Base-by-base conservation (phyloP, 306 rosid genomes). In the Lotus japonicus region DNA sequence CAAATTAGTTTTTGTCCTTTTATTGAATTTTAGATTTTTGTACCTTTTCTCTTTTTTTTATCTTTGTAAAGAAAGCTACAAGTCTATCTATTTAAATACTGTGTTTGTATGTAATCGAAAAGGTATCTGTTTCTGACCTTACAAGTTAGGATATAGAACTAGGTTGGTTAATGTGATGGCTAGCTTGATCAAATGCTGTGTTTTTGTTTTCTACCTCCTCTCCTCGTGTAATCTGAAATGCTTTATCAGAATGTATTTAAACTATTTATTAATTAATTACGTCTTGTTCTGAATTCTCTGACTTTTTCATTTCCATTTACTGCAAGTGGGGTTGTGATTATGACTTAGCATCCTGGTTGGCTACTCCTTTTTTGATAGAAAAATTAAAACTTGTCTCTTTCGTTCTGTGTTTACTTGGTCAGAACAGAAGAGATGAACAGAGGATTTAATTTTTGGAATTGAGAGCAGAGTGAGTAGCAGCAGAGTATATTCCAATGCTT, bases 101-200 rank as follows among this genome's bases (percentile, higher is more conserved):
- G 61, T 11, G 18, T 7, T 13, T n/a, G 42, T 38, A 38, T 56
- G 66, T 19, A 45, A 74, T 66, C 6, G 42, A 64, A 18, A 54
- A 5, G 21, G 66, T 33, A 50, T 3, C 59, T 56, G 46, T 65
- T 33, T 65, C 33, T 35, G 65, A 58, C 41, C 52, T 39, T 21
- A 26, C 31, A 26, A 21, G 2, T 18, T 57, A 65, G 53, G 72
- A 66, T 42, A 45, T 56, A 13, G 9, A 45, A 33, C 28, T 64
- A 64, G 53, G 48, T 66, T 57, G 50, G 64, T 55, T 38, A 51
- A 53, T 72, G 70, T 38, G 9, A 42, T 46, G 19, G 60, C 68
- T 11, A 36, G 60, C 68, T 11, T 31, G 41, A 45, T 17, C 68
- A 26, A 33, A 46, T 71, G 31, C 58, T 11, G 35, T 71, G 14